These are phyloP conservation scores for Isatis tinctoria DNA, from an alignment of 345 rosid genomes.

Conservation along the genomic window DNA sequence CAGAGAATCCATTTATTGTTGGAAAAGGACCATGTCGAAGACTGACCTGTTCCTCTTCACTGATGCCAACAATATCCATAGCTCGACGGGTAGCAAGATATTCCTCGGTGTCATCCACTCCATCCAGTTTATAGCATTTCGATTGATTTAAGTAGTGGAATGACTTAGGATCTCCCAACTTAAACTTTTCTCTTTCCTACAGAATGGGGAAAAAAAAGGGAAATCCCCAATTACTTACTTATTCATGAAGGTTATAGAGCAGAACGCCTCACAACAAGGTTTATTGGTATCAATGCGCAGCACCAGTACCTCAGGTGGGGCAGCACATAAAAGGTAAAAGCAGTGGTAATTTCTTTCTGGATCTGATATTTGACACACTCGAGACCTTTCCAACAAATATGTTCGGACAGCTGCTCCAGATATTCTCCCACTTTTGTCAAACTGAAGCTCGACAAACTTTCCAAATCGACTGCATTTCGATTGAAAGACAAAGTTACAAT, in stretches of 20 bases:
- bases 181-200: slow-evolving; percentile 79
- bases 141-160: slow-evolving; percentile 95
- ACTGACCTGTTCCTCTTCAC: slow-evolving; percentile 93
- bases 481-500: background rate
- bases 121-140: slow-evolving; percentile 71
- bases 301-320: slow-evolving; percentile 83
- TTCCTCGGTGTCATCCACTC: slow-evolving; percentile 83
- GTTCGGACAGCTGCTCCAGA: slow-evolving; percentile 99
- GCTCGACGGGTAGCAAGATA: slow-evolving; percentile 98
- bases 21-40: slow-evolving; percentile 14
- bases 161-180: slow-evolving; percentile 64
- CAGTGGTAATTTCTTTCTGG: slow-evolving; percentile 99
- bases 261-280: slow-evolving; percentile 4
- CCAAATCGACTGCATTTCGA: slow-evolving; percentile 86
- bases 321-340: slow-evolving; percentile 95
- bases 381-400: slow-evolving; percentile 95
- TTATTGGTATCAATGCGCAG: background rate
- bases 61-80: slow-evolving; percentile 97
- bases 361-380: slow-evolving; percentile 96
- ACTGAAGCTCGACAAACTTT: slow-evolving; percentile 98
- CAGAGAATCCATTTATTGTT: slow-evolving; percentile 12
- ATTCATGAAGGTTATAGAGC: slow-evolving; percentile 5
- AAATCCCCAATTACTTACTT: slow-evolving; percentile 4
- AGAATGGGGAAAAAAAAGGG: slow-evolving; percentile 18
- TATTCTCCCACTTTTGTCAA: slow-evolving; percentile 96